Evolutionary conservation across 495 filamentous ascomycete species (phyloP).

Genomic region (Penicillium subrubescens): DNA sequence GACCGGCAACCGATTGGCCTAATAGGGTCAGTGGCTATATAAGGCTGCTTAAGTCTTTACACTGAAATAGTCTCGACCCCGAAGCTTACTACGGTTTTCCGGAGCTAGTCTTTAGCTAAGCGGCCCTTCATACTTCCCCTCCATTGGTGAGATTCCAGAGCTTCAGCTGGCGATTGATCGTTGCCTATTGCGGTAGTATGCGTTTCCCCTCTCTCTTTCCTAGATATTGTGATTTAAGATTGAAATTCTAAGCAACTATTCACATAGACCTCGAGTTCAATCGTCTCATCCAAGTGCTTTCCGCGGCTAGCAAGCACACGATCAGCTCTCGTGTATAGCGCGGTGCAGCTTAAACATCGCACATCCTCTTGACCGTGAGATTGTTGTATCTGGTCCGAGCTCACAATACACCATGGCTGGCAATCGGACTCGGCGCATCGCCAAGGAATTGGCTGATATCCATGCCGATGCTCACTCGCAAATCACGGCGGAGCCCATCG

Average conservation of each 20-base stretch:
- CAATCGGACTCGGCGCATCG: conserved; percentile 78
- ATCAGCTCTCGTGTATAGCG: background rate
- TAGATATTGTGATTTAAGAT: background rate
- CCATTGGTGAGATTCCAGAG: conserved; percentile 19
- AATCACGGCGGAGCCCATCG: conserved; percentile 67
- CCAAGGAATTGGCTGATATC: conserved; percentile 91
- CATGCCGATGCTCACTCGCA: conserved; percentile 72
- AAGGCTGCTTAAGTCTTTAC: background rate
- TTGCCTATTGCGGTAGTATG: background rate
- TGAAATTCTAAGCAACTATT: background rate
- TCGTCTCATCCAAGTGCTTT: background rate
- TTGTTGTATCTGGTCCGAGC: too few species aligned
- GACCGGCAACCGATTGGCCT: background rate
- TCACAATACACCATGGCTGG: conserved; percentile 59
- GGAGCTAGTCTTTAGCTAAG: background rate
- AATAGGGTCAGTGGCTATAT: background rate
- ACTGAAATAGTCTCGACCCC: background rate
- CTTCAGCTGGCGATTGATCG: background rate
- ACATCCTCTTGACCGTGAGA: background rate
- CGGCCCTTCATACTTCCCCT: conserved; percentile 25
- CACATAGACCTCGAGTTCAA: background rate
- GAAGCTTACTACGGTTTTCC: background rate
- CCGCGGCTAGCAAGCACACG: background rate
- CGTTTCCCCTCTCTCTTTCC: background rate
- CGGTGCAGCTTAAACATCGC: background rate